Base-by-base conservation (phyloP, 768 basidiomycete genomes). In the Cystofilobasidium capitatum region DNA sequence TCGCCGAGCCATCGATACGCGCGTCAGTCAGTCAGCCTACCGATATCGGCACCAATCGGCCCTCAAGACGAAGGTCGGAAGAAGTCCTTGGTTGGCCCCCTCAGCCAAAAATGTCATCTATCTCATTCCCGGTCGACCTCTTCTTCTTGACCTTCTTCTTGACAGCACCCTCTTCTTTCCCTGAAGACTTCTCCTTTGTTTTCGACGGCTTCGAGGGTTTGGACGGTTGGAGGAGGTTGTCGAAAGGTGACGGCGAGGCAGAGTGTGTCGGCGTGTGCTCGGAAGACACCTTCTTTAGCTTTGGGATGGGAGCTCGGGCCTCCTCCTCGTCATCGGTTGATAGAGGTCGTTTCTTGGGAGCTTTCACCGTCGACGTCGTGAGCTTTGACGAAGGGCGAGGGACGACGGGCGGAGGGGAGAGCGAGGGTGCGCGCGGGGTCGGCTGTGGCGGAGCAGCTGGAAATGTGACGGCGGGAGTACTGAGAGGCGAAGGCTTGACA, bases 31-130 rank as follows among this genome's bases (percentile, higher is more conserved):
- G n/a, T n/a, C n/a, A n/a, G n/a, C n/a, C n/a, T n/a, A n/a, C n/a
- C n/a, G n/a, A n/a, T n/a, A n/a, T n/a, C n/a, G n/a, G n/a, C n/a
- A n/a, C n/a, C n/a, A n/a, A n/a, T n/a, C n/a, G n/a, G n/a, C n/a
- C n/a, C n/a, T n/a, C n/a, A n/a, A n/a, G n/a, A n/a, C n/a, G n/a
- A n/a, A n/a, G n/a, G n/a, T n/a, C n/a, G n/a, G n/a, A 42, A 20
- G 40, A 42, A 42, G 40, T 42, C 40, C 40, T 10, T 20, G 40
- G 20, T 22, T 26, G 20, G 8, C 20, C n/a, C 8, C n/a, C 2
- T 55, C 51, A 66, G 24, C 65, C 65, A 20, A 66, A 66, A 44
- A 66, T 66, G 39, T 60, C 65, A n/a, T 66, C 65, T 12, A 66
- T 51, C 35, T 60, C 65, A 29, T 66, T 58, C 33, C 65, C 44